Percentiles rank a stretch among this genome's conserved stretches.
These are phyloP conservation scores for Tetrapisispora taiwanensis DNA, from an alignment of 805 yeast genomes.

Conservation along the genomic window DNA sequence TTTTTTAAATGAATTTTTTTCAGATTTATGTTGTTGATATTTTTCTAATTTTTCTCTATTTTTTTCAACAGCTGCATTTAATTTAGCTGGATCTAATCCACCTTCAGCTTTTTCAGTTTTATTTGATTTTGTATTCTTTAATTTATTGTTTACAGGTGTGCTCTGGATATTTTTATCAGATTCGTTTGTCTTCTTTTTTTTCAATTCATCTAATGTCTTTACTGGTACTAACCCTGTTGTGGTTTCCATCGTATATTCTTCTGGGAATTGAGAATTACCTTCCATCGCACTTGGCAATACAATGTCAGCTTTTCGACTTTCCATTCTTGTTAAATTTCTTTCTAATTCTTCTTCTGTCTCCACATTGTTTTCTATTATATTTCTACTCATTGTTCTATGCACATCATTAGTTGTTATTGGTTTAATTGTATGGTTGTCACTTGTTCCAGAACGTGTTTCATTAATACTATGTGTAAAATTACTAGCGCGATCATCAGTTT, in stretches of 20 bases:
- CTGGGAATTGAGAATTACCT: slow-evolving; percentile 52
- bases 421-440: slow-evolving; percentile 11
- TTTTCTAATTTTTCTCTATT: slow-evolving; percentile 25
- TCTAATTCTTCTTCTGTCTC: slow-evolving; percentile 20
- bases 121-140: background rate
- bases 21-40: slow-evolving; percentile 15
- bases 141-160: background rate
- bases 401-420: slow-evolving; percentile 6
- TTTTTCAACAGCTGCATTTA: slow-evolving; percentile 25
- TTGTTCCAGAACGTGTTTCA: slow-evolving; percentile 5
- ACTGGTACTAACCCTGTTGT: slow-evolving; percentile 81
- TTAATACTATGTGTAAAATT: background rate
- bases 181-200: background rate
- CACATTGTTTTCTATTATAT: slow-evolving; percentile 14
- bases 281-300: background rate
- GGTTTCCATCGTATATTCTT: slow-evolving; percentile 83
- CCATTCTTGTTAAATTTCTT: background rate
- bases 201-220: slow-evolving; percentile 37
- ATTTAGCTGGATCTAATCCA: slow-evolving; percentile 15
- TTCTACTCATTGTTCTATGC: slow-evolving; percentile 17
- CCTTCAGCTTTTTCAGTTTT: background rate
- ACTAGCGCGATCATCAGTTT: background rate
- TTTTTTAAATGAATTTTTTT: slow-evolving; percentile 15
- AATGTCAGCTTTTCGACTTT: background rate
- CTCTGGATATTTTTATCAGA: background rate